A percentile compares a stretch with the other conserved stretches of the same genome.
phyloP scores from a whole-genome alignment of 768 basidiomycete genomes.

The Russula brevipes region DNA sequence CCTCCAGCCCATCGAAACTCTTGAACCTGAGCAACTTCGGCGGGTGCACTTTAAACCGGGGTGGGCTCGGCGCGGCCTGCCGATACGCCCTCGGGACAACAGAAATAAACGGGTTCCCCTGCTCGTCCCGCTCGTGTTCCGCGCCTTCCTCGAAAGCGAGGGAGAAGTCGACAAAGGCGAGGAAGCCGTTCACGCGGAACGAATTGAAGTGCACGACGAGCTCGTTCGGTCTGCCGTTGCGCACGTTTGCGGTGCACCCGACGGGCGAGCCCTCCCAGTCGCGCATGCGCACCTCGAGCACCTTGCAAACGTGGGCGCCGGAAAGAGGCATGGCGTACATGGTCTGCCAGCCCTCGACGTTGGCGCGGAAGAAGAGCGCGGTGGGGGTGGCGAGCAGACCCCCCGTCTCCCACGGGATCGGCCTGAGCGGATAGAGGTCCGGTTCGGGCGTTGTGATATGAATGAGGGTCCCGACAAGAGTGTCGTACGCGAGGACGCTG shows the following conservation, averaged over 20 bases:
- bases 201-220: slow-evolving; percentile 33
- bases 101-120: slow-evolving; percentile 30
- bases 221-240: slow-evolving; percentile 34
- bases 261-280: slow-evolving; percentile 30
- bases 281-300: slow-evolving; percentile 13
- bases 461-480: slow-evolving; percentile 29
- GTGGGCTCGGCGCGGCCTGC: slow-evolving; percentile 34
- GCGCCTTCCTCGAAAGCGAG: slow-evolving; percentile 21
- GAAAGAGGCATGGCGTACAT: slow-evolving; percentile 27
- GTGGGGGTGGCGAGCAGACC: slow-evolving; percentile 26
- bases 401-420: slow-evolving; percentile 35
- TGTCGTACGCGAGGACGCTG: slow-evolving; percentile 36
- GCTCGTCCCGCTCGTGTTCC: slow-evolving; percentile 23
- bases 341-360: slow-evolving; percentile 37
- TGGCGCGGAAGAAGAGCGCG: slow-evolving; percentile 34
- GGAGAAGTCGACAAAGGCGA: slow-evolving; percentile 34
- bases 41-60: slow-evolving; percentile 29
- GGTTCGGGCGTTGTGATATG: slow-evolving; percentile 38
- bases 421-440: slow-evolving; percentile 32
- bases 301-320: slow-evolving; percentile 22
- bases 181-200: slow-evolving; percentile 30
- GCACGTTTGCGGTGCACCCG: slow-evolving; percentile 31
- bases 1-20: slow-evolving; percentile 40
- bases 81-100: slow-evolving; percentile 31
- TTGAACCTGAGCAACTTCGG: slow-evolving; percentile 36